Conservation (phyloP, 2,329 filamentous ascomycete species). For the Sporothrix luriei region DNA sequence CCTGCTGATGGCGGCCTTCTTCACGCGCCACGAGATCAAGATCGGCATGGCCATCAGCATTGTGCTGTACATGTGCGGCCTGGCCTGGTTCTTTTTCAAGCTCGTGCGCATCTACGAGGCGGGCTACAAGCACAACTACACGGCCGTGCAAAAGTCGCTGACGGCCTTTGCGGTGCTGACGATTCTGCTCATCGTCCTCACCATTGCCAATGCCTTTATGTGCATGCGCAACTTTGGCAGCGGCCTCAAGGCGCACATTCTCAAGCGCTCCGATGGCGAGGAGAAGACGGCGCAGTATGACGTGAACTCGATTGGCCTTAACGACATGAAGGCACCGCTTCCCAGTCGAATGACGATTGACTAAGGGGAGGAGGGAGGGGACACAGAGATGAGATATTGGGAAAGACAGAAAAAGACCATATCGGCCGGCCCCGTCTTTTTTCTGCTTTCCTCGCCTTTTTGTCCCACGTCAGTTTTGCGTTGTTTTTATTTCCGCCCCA, state of each 20-base stretch:
- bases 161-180: slow-evolving; percentile 95
- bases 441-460: background rate
- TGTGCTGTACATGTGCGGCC: slow-evolving; percentile 80
- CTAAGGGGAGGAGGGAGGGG: slow-evolving; percentile 40
- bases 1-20: slow-evolving; percentile 80
- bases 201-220: slow-evolving; percentile 81
- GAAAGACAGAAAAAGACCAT: background rate
- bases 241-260: slow-evolving; percentile 84
- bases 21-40: slow-evolving; percentile 80
- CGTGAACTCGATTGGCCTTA: slow-evolving; percentile 57
- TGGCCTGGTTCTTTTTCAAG: slow-evolving; percentile 98
- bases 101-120: slow-evolving; percentile 90
- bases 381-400: background rate
- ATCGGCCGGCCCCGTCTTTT: slow-evolving; percentile 8
- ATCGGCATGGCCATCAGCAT: slow-evolving; percentile 77
- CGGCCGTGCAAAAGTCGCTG: slow-evolving; percentile 78
- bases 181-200: slow-evolving; percentile 82
- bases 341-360: slow-evolving; percentile 65
- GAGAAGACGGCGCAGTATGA: slow-evolving; percentile 55
- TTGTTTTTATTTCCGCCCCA: too few relatives aligned
- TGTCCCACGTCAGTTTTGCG: background rate
- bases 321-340: slow-evolving; percentile 59
- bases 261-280: slow-evolving; percentile 53
- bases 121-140: slow-evolving; percentile 62
- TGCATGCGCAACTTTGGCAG: slow-evolving; percentile 90